These are phyloP conservation scores for Globisporangium sylvaticum DNA, from an alignment of 352 stramenopile species.

Conservation along the genomic window DNA sequence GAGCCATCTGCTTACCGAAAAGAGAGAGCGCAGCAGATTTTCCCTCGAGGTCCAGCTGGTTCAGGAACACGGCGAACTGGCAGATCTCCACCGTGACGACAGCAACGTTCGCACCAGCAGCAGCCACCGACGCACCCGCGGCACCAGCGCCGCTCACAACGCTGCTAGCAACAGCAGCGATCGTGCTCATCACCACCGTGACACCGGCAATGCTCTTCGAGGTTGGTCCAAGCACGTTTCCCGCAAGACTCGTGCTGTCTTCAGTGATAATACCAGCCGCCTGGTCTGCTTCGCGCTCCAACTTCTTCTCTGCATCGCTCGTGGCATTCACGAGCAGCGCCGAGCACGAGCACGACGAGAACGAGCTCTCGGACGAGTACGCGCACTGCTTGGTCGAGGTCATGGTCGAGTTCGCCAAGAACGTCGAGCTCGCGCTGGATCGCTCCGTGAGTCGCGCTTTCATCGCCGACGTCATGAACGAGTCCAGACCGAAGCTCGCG, in stretches of 20 bases:
- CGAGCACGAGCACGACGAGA: slow-evolving; percentile 65
- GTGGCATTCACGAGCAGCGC: slow-evolving; percentile 46
- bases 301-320: slow-evolving; percentile 53
- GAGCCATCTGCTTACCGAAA: slow-evolving; percentile 74
- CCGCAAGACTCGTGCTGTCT: slow-evolving; percentile 52
- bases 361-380: slow-evolving; percentile 60
- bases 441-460: slow-evolving; percentile 33
- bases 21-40: slow-evolving; percentile 65
- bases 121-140: slow-evolving; percentile 45
- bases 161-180: slow-evolving; percentile 69
- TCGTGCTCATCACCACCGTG: slow-evolving; percentile 61
- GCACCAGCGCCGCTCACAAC: slow-evolving; percentile 34
- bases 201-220: slow-evolving; percentile 69
- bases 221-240: slow-evolving; percentile 55
- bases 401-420: slow-evolving; percentile 63
- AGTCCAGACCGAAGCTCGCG: slow-evolving; percentile 38
- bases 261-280: slow-evolving; percentile 55
- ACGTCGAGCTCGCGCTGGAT: slow-evolving; percentile 36
- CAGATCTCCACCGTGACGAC: slow-evolving; percentile 78
- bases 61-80: slow-evolving; percentile 75
- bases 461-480: slow-evolving; percentile 50
- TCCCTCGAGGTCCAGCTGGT: slow-evolving; percentile 66
- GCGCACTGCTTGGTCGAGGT: slow-evolving; percentile 52
- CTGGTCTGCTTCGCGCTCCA: slow-evolving; percentile 44
- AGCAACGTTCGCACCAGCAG: slow-evolving; percentile 55